Evolutionary conservation across 805 yeast genomes (phyloP).

Genomic region (Kuraishia cidri): DNA sequence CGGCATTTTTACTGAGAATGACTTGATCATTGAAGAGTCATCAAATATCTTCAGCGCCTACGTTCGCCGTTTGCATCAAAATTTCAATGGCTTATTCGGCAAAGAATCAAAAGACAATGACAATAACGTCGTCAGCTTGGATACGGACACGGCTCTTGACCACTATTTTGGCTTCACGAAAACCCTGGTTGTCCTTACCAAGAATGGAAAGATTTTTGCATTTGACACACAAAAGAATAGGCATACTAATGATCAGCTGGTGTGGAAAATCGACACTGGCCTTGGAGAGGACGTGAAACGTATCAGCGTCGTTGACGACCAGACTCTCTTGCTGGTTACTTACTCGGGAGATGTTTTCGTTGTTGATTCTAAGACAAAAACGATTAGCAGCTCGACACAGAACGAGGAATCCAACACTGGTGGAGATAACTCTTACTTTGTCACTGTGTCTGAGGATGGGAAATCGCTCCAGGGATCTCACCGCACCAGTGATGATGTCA

Average conservation of each 20-base stretch:
- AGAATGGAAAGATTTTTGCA: constrained; percentile 30
- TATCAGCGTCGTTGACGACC: constrained; percentile 5
- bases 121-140: constrained; percentile 7
- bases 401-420: background rate
- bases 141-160: constrained; percentile 9
- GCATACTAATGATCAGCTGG: constrained; percentile 3
- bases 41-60: constrained; percentile 20
- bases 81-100: constrained; percentile 9
- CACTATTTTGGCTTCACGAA: constrained; percentile 38
- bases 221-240: constrained; percentile 26
- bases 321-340: background rate
- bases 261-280: constrained; percentile 25
- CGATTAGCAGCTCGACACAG: background rate
- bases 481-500: background rate
- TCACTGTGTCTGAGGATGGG: background rate
- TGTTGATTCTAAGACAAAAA: background rate
- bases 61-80: constrained; percentile 19
- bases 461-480: constrained; percentile 1
- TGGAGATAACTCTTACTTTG: background rate
- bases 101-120: constrained; percentile 7
- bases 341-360: background rate
- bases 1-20: constrained; percentile 15
- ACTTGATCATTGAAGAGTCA: constrained; percentile 19
- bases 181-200: constrained; percentile 28
- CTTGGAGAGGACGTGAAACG: constrained; percentile 1